These are phyloP conservation scores for Pythium plurisporium DNA, from an alignment of 352 stramenopile species.

Conservation along the genomic window DNA sequence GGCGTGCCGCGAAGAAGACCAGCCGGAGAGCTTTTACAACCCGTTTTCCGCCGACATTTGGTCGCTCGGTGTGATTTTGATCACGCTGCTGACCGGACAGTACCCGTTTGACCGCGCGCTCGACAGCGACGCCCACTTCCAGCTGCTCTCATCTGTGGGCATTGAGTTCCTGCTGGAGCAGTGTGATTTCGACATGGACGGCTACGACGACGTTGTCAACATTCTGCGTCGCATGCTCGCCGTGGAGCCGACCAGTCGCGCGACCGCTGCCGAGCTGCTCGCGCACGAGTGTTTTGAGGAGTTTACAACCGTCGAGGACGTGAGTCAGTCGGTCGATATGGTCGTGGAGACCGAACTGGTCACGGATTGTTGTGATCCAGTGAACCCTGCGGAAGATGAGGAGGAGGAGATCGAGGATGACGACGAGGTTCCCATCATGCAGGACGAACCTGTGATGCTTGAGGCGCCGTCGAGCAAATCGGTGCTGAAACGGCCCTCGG, in stretches of 20 bases:
- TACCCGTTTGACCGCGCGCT: slow-evolving; percentile 63
- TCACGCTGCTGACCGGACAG: slow-evolving; percentile 58
- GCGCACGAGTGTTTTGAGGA: slow-evolving; percentile 36
- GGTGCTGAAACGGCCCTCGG: neutral
- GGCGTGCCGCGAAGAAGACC: slow-evolving; percentile 30
- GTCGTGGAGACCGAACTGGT: neutral
- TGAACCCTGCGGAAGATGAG: neutral
- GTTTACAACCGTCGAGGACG: slow-evolving; percentile 5
- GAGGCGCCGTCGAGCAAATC: neutral
- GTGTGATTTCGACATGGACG: slow-evolving; percentile 45
- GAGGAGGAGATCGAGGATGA: slow-evolving; percentile 3
- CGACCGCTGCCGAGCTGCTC: slow-evolving; percentile 36
- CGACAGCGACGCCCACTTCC: slow-evolving; percentile 50
- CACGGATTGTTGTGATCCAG: neutral
- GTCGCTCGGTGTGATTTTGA: slow-evolving; percentile 79
- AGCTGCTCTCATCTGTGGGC: slow-evolving; percentile 50
- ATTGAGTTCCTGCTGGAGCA: slow-evolving; percentile 66
- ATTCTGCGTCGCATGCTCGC: slow-evolving; percentile 51
- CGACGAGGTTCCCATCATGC: neutral
- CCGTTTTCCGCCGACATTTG: slow-evolving; percentile 65
- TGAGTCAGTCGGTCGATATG: too few species aligned
- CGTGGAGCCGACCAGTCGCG: slow-evolving; percentile 41
- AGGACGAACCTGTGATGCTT: neutral
- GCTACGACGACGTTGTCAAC: slow-evolving; percentile 38
- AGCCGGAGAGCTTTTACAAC: slow-evolving; percentile 39